Conservation (phyloP, 2,329 filamentous ascomycete species). For the Penicillium sclerotiorum region DNA sequence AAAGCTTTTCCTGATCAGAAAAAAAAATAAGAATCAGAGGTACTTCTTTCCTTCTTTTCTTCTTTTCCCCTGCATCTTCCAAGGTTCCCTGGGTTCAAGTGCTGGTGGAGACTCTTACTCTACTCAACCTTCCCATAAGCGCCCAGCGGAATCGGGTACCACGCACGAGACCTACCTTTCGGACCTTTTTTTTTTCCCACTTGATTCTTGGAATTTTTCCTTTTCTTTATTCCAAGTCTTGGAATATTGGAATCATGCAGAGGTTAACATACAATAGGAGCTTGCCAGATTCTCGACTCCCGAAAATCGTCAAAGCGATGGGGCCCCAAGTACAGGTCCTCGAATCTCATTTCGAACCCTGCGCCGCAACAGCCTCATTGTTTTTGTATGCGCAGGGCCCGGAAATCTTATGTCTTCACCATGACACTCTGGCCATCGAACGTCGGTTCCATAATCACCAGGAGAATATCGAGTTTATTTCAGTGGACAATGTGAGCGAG, state of each 20-base stretch:
- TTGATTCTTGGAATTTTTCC: background rate
- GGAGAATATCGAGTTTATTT: constrained; percentile 80
- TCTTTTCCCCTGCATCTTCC: constrained; percentile 4
- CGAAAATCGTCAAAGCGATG: constrained; percentile 55
- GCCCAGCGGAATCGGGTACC: constrained; percentile 1
- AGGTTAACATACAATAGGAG: constrained; percentile 62
- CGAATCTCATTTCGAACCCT: constrained; percentile 72
- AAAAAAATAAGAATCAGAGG: constrained; percentile 22
- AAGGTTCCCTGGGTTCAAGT: background rate
- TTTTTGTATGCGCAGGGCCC: constrained; percentile 85
- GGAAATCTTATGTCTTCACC: constrained; percentile 82
- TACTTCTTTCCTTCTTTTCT: constrained; percentile 17
- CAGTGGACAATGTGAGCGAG: constrained; percentile 90
- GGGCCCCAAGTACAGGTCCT: constrained; percentile 26
- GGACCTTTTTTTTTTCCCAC: background rate
- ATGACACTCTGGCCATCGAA: constrained; percentile 89
- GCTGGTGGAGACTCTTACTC: constrained; percentile 2
- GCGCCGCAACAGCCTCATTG: constrained; percentile 86
- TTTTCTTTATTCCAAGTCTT: background rate
- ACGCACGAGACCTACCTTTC: background rate
- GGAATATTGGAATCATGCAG: constrained; percentile 52
- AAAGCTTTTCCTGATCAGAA: constrained; percentile 15
- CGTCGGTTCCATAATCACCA: constrained; percentile 80
- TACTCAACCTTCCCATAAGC: constrained; percentile 1
- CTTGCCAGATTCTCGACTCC: constrained; percentile 59